Evolutionary conservation across 139 green algal genomes (phyloP), one percentile per base, ranked within the genome.

Genomic region (Closterium sp.): DNA sequence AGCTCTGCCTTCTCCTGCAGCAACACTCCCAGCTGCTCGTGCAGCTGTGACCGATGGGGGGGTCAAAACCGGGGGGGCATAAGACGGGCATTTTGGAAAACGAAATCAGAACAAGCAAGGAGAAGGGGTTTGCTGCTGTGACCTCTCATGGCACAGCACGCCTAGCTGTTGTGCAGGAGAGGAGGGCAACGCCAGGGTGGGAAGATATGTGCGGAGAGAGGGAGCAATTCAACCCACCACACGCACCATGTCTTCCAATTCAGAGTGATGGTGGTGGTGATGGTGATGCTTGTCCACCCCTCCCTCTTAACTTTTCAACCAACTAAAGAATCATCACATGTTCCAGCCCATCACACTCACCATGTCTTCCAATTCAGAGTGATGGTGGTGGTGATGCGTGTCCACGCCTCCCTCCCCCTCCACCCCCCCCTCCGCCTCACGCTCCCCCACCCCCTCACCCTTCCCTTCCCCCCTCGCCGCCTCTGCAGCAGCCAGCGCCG

Each of bases 1-100:
- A 89, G 31, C 86, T 50, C 31, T 31, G 28, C 29, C 86, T 89
- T 89, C 86, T 89, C 86, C 31, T 62, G 86, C 29, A 89, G 86
- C 13, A 89, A 13, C 29, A 62, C 29, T 19, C 42, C 86, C 86
- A 89, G 22, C 86, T 89, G 86, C 31, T 50, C 17, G 29, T 31
- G 28, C 86, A 89, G 30, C 86, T 89, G 86, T 62, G 42, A 13
- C 42, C 42, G n/a, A n/a, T n/a, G n/a, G n/a, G n/a, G n/a, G n/a
- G n/a, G n/a, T n/a, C n/a, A n/a, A n/a, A n/a, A n/a, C n/a, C 42
- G 42, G 42, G 7, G 42, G 42, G 5, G 7, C 42, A 62, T 62
- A 7, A 13, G 42, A 6, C 29, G 10, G 28, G 10, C 86, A n/a
- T n/a, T n/a, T n/a, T n/a, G n/a, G n/a, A n/a, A n/a, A n/a, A n/a